Conservation (phyloP, 192 early-diverging fungal species). For the Coemansia sp. region DNA sequence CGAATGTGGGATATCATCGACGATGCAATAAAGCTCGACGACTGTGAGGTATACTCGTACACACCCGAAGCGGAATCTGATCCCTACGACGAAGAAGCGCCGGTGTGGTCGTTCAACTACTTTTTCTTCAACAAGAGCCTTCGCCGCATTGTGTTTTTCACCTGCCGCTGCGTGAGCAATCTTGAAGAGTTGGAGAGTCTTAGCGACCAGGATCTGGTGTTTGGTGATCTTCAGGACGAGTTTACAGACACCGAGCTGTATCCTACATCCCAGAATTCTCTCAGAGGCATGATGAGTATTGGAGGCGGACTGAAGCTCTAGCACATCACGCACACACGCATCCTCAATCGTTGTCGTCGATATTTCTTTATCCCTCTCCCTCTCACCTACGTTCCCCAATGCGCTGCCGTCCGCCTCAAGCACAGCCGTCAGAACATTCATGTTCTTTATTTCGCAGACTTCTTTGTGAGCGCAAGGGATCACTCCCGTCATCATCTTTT, state of each 20-base stretch:
- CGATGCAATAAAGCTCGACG: slow-evolving; percentile 74
- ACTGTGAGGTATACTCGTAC: slow-evolving; percentile 91
- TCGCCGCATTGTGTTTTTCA: slow-evolving; percentile 92
- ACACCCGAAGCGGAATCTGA: slow-evolving; percentile 84
- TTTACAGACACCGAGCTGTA: slow-evolving; percentile 36
- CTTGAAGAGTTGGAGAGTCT: slow-evolving; percentile 35
- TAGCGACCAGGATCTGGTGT: slow-evolving; percentile 48
- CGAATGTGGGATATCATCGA: slow-evolving; percentile 89
- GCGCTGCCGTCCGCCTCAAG: not conserved
- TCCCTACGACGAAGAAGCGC: slow-evolving; percentile 88
- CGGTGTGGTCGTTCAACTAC: slow-evolving; percentile 95
- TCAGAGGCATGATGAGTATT: slow-evolving; percentile 35
- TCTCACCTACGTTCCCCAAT: not conserved
- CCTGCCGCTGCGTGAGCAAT: slow-evolving; percentile 87
- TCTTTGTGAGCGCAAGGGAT: slow-evolving; percentile 57
- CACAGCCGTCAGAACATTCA: too few species aligned
- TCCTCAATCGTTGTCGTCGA: too few species aligned
- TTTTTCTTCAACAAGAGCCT: slow-evolving; percentile 93
- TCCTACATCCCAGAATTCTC: slow-evolving; percentile 37
- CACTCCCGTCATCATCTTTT: slow-evolving; percentile 28
- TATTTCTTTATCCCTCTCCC: too few species aligned
- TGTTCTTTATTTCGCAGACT: slow-evolving; percentile 30
- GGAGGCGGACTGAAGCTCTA: slow-evolving; percentile 32
- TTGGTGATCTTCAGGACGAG: slow-evolving; percentile 46
- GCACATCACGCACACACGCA: not conserved